Percentiles rank a stretch among this genome's conserved stretches.
phyloP scores from a whole-genome alignment of 768 basidiomycete genomes.

The Leccinellum albellum region DNA sequence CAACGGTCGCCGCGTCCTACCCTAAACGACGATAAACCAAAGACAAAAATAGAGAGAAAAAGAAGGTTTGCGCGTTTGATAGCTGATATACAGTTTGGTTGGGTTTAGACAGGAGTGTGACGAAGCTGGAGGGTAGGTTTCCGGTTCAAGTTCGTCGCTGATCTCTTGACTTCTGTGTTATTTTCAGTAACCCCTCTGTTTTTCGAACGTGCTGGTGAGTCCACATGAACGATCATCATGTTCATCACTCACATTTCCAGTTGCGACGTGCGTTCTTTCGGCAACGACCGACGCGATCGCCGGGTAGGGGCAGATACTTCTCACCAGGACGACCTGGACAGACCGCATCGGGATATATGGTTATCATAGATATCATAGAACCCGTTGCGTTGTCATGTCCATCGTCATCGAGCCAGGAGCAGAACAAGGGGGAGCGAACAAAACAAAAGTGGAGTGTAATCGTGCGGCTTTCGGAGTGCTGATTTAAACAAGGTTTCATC shows the following conservation, averaged over 20 bases:
- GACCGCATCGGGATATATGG: slow-evolving; percentile 12
- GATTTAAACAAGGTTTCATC: slow-evolving; percentile 3
- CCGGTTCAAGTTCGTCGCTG: not conserved
- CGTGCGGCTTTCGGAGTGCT: not conserved
- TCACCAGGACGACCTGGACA: not conserved
- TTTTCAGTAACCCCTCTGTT: not conserved
- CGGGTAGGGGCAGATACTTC: not conserved
- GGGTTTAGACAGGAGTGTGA: not conserved
- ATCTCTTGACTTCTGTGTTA: not conserved
- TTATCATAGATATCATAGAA: slow-evolving; percentile 12
- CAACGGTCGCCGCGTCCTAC: slow-evolving; percentile 3
- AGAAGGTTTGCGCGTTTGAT: not conserved
- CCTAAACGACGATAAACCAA: not conserved
- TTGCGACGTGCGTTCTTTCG: not conserved
- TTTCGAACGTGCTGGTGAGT: not conserved
- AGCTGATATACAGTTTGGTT: not conserved
- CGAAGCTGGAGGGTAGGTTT: not conserved
- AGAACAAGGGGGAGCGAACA: not conserved
- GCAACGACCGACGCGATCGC: slow-evolving; percentile 18
- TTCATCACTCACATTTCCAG: not conserved
- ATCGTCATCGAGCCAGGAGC: not conserved
- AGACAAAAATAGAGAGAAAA: not conserved
- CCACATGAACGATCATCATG: not conserved
- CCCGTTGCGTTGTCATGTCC: not conserved
- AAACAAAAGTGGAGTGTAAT: not conserved